phyloP scores from a whole-genome alignment of 1,139 yeast species.

The Yamadazyma mexicana region DNA sequence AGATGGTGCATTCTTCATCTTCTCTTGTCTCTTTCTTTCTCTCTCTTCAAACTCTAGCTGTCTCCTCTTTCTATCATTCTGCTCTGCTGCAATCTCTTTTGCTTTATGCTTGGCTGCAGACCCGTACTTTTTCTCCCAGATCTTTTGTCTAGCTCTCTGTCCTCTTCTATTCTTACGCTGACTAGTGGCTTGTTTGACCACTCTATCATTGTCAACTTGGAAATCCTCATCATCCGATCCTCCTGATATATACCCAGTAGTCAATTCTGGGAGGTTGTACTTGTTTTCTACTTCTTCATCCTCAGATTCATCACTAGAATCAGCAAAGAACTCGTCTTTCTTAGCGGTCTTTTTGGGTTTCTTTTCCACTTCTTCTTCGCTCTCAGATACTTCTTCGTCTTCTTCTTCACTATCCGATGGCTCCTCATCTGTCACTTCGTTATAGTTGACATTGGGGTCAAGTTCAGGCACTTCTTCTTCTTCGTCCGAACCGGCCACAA shows the following conservation, averaged over 20 bases:
- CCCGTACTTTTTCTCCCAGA: slow-evolving; percentile 93
- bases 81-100: slow-evolving; percentile 54
- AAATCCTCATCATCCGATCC: slow-evolving; percentile 60
- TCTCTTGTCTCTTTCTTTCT: slow-evolving; percentile 61
- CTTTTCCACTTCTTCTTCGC: slow-evolving; percentile 18
- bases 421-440: slow-evolving; percentile 65
- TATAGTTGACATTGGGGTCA: slow-evolving; percentile 51
- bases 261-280: slow-evolving; percentile 63
- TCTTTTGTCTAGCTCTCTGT: slow-evolving; percentile 93
- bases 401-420: slow-evolving; percentile 32
- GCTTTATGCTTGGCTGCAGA: slow-evolving; percentile 77
- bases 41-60: slow-evolving; percentile 73
- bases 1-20: slow-evolving; percentile 39
- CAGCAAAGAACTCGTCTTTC: slow-evolving; percentile 41
- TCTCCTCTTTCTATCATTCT: slow-evolving; percentile 57
- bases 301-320: slow-evolving; percentile 24
- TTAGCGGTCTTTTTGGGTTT: slow-evolving; percentile 21
- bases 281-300: slow-evolving; percentile 18
- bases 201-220: slow-evolving; percentile 56
- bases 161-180: slow-evolving; percentile 88
- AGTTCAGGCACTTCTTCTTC: slow-evolving; percentile 28
- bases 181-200: slow-evolving; percentile 54
- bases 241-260: slow-evolving; percentile 80
- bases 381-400: slow-evolving; percentile 6
- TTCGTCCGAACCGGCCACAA: slow-evolving; percentile 55